Evolutionary conservation across 371 early-diverging fungal genomes (phyloP).

Genomic region (Conidiobolus incongruus): DNA sequence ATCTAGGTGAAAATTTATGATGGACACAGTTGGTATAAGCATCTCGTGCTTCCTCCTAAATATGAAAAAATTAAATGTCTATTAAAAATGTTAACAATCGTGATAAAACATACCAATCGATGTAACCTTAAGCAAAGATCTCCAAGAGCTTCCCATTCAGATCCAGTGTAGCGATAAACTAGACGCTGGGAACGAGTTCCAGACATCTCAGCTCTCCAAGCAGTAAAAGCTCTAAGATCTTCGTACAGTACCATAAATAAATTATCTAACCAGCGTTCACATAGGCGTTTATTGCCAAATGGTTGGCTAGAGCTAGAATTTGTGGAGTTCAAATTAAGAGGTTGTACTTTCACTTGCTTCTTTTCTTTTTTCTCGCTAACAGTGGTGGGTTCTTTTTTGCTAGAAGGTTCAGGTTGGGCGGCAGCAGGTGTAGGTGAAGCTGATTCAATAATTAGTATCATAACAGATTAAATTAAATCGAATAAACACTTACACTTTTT

Average conservation of each 20-base stretch:
- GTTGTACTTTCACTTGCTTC: neutral
- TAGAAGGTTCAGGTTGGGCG: too few species aligned
- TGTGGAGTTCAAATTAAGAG: neutral
- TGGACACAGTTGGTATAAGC: conserved; percentile 72
- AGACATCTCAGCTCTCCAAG: conserved; percentile 49
- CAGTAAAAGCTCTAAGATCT: conserved; percentile 82
- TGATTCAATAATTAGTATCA: too few species aligned
- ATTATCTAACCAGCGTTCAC: conserved; percentile 96
- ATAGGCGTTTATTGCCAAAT: conserved; percentile 81
- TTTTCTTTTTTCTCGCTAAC: too few species aligned
- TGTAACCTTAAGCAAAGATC: conserved; percentile 69
- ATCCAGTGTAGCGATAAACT: conserved; percentile 68
- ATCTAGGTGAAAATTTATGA: conserved; percentile 70
- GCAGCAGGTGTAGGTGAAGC: too few species aligned
- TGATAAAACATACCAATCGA: conserved; percentile 26
- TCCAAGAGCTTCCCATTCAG: conserved; percentile 92
- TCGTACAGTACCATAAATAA: conserved; percentile 93
- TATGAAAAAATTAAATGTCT: neutral
- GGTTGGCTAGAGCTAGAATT: conserved; percentile 2
- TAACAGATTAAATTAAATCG: too few species aligned
- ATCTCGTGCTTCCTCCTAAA: conserved; percentile 61
- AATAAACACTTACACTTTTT: too few species aligned
- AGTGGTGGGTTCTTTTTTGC: too few species aligned
- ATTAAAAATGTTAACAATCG: neutral
- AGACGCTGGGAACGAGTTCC: conserved; percentile 43